phyloP scores from a whole-genome alignment of 139 green algal species.

The Deuterostichococcus epilithicus region DNA sequence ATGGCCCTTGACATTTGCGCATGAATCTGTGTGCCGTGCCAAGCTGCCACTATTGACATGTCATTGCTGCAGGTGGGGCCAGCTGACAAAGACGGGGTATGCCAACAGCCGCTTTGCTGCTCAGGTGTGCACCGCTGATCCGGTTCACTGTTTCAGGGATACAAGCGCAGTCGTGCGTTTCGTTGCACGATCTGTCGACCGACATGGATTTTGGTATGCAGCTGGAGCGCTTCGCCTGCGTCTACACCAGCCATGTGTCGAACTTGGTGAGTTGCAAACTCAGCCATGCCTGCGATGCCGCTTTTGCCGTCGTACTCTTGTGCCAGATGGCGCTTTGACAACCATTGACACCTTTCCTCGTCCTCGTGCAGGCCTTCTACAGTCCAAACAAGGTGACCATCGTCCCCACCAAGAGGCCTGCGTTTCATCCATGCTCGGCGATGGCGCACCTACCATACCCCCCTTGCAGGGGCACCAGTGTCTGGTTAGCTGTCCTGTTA shows the following conservation, averaged over 20 bases:
- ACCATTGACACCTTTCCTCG: no score
- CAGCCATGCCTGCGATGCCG: no score
- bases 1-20: neutral
- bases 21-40: neutral
- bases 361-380: no score
- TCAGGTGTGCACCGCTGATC: constrained; percentile 55
- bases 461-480: neutral
- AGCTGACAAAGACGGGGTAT: constrained; percentile 95
- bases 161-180: no score
- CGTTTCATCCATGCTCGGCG: constrained; percentile 5
- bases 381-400: constrained; percentile 66
- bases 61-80: constrained; percentile 93
- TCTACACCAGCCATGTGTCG: constrained; percentile 94
- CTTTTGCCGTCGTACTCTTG: no score
- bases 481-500: no score
- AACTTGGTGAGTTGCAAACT: no score
- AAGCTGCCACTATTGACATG: neutral
- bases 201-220: constrained; percentile 56
- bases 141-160: no score
- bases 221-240: constrained; percentile 91
- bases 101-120: constrained; percentile 91
- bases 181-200: no score
- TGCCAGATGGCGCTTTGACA: no score
- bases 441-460: constrained; percentile 1
- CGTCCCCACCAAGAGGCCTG: neutral